Evolutionary conservation across 805 yeast species (phyloP).

Genomic region (Starmerella khaoyaiensis): DNA sequence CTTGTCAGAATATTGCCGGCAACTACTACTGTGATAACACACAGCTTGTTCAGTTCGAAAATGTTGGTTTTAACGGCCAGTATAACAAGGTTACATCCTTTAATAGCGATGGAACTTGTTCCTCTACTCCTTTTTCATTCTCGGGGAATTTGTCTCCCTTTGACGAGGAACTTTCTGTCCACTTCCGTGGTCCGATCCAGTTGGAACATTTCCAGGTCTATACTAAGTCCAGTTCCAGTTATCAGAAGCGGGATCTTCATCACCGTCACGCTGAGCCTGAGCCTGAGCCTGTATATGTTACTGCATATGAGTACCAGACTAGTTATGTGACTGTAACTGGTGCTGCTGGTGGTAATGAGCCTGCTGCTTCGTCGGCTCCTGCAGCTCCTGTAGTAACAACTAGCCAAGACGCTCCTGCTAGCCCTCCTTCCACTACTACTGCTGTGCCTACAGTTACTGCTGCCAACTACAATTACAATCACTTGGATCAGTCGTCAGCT

Average conservation of each 20-base stretch:
- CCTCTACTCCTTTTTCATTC: conserved; percentile 44
- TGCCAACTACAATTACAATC: conserved; percentile 22
- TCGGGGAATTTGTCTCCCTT: conserved; percentile 66
- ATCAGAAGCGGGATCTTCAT: conserved; percentile 37
- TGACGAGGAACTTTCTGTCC: conserved; percentile 76
- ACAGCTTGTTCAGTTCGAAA: conserved; percentile 49
- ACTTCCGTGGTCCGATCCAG: conserved; percentile 79
- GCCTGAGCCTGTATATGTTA: conserved; percentile 55
- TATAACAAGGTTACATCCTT: conserved; percentile 69
- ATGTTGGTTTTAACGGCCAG: conserved; percentile 75
- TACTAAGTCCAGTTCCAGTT: conserved; percentile 43
- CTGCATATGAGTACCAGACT: conserved; percentile 60
- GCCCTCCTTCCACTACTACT: conserved; percentile 8
- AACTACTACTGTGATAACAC: conserved; percentile 75
- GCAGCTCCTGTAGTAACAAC: conserved; percentile 21
- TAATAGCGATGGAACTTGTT: conserved; percentile 62
- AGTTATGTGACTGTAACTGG: conserved; percentile 24
- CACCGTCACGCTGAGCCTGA: conserved; percentile 39
- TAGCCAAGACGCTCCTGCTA: conserved; percentile 14
- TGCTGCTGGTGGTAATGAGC: conserved; percentile 12
- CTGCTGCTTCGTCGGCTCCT: conserved; percentile 20
- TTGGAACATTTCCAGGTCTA: conserved; percentile 82
- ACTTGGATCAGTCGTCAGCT: conserved; percentile 19
- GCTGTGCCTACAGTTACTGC: conserved; percentile 23
- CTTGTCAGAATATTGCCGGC: conserved; percentile 45